Conservation (phyloP, 345 rosid species). For the Moricandia arvensis region DNA sequence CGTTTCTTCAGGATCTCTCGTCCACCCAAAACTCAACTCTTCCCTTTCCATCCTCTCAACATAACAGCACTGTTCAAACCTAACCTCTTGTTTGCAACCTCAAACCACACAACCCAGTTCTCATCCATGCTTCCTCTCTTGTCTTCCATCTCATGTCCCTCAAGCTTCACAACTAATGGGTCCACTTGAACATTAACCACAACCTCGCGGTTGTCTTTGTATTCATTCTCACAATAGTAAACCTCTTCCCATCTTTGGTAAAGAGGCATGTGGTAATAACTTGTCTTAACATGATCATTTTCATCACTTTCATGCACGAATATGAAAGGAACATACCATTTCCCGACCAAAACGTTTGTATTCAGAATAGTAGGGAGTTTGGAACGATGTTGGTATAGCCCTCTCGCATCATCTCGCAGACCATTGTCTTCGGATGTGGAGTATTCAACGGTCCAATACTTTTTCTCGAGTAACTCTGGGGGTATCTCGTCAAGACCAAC, state of each 20-base stretch:
- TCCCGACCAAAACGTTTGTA: conserved; percentile 44
- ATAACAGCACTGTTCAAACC: conserved; percentile 45
- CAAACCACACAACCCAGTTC: conserved; percentile 48
- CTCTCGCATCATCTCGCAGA: conserved; percentile 54
- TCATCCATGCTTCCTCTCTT: background rate
- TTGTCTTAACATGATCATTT: conserved; percentile 46
- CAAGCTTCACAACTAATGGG: conserved; percentile 39
- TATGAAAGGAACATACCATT: conserved; percentile 71
- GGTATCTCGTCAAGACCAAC: conserved; percentile 46
- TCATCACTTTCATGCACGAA: conserved; percentile 44
- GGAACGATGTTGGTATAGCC: conserved; percentile 42
- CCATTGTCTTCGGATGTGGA: conserved; percentile 30
- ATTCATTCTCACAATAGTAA: conserved; percentile 33
- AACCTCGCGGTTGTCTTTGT: conserved; percentile 14
- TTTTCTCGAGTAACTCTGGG: conserved; percentile 48
- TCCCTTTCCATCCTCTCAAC: conserved; percentile 58
- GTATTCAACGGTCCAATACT: conserved; percentile 44
- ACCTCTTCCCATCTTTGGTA: conserved; percentile 59
- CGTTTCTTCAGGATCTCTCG: conserved; percentile 3
- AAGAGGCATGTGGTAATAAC: conserved; percentile 52
- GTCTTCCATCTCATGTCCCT: conserved; percentile 26
- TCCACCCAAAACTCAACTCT: conserved; percentile 56
- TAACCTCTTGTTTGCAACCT: conserved; percentile 22
- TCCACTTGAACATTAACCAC: conserved; percentile 36
- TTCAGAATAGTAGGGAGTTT: conserved; percentile 40